Evolutionary conservation across 225 moss, liverwort and hornwort species (phyloP).

Genomic region (Bryoerythrophyllum caledonicum): DNA sequence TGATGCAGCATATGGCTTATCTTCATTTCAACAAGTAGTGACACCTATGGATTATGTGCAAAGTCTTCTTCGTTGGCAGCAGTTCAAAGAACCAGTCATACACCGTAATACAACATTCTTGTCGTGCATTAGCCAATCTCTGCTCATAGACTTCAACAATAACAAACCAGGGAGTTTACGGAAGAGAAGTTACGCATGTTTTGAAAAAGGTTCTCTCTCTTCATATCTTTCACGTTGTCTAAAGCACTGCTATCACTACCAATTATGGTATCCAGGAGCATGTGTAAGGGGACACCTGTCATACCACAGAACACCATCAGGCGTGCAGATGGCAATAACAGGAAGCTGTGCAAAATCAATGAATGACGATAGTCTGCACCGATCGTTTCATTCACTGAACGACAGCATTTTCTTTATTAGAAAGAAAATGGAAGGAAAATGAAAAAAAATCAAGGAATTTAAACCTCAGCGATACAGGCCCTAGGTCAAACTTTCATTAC

Average conservation of each 20-base stretch:
- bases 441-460: background rate
- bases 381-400: background rate
- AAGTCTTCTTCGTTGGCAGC: background rate
- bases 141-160: background rate
- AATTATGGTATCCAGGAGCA: constrained; percentile 4
- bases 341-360: background rate
- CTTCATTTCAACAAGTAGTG: background rate
- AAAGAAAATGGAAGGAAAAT: background rate
- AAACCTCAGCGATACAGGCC: background rate
- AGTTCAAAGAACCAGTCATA: background rate
- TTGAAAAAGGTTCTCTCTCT: background rate
- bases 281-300: constrained; percentile 4
- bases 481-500: background rate
- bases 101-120: background rate
- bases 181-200: background rate
- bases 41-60: background rate
- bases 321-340: background rate
- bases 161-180: background rate
- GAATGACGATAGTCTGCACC: background rate
- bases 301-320: constrained; percentile 16
- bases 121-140: background rate
- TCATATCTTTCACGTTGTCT: background rate
- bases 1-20: background rate
- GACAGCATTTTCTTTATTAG: background rate
- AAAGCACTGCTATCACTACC: constrained; percentile 4